Base-by-base conservation (phyloP, 140 eudicot genomes). In the Oenanthe javanica region DNA sequence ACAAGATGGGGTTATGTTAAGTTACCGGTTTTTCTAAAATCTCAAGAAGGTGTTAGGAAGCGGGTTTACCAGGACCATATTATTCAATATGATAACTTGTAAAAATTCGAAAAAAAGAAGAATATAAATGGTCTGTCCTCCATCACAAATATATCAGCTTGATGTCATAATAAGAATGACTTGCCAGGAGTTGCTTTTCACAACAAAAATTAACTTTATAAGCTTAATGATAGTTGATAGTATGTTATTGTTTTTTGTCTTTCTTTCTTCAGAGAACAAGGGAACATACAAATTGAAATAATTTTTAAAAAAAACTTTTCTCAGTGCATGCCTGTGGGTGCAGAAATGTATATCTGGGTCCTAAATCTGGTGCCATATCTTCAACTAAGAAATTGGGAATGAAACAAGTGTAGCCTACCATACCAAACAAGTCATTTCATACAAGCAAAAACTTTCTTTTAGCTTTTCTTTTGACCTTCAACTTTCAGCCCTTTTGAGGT, bases 401-500 rank as follows among this genome's bases (percentile, higher is more conserved):
- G 18, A 61, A 36, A 81, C 42, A 79, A 66, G 48, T 25, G 47
- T 73, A 80, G 88, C 84, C 82, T 23, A 31, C 31, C 31, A 31
- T 80, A 70, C 80, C 82, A 80, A 84, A 31, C 74, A 79, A 66
- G 77, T 52, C 40, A 77, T 77, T 46, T 61, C 79, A 77, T 84
- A 48, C 83, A 19, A 71, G 50, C 50, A 71, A 38, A 73, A 42
- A 51, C 80, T 31, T 63, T 78, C 69, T 50, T 63, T 84, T 75
- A 77, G 50, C 79, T 88, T 86, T 87, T n/a, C 86, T 85, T 85
- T 90, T 87, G 84, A 82, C 81, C 84, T 88, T 89, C 86, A 73
- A 83, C 89, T 90, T 90, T 90, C 96, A 85, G 88, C 94, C 84
- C 96, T 93, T 93, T 93, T 89, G 73, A 91, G 88, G 93, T 72